Percentiles rank a stretch among this genome's conserved stretches.
phyloP scores from a whole-genome alignment of 129 eudicot species.

The Saposhnikovia divaricata region DNA sequence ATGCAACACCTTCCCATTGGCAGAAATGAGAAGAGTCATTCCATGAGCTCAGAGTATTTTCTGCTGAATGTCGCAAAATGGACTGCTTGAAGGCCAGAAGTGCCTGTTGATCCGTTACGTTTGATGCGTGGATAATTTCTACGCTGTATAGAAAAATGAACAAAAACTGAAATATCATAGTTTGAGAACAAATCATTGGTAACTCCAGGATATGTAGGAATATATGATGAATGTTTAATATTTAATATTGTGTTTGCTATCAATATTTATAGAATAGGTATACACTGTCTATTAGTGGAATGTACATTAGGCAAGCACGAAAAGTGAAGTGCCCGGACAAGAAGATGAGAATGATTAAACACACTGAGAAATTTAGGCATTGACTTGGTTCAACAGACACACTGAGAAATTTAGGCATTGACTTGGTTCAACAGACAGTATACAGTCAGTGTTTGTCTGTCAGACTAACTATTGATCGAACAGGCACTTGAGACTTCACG shows the following conservation, averaged over 20 bases:
- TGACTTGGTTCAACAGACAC: too few relatives aligned
- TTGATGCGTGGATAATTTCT: neutral
- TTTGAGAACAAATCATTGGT: too few relatives aligned
- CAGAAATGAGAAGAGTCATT: neutral
- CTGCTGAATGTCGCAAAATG: neutral
- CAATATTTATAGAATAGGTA: too few relatives aligned
- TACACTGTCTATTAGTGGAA: too few relatives aligned
- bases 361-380: neutral
- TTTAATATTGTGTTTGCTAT: too few relatives aligned
- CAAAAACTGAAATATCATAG: too few relatives aligned
- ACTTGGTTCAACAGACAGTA: neutral
- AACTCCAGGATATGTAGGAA: too few relatives aligned
- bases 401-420: too few relatives aligned
- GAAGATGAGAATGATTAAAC: neutral
- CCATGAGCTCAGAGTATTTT: neutral
- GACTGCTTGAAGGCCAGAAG: neutral
- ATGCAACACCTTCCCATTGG: constrained; percentile 1
- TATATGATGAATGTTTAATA: too few relatives aligned
- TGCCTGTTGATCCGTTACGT: neutral
- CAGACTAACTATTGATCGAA: too few relatives aligned
- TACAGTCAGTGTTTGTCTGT: too few relatives aligned
- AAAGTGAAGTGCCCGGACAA: neutral
- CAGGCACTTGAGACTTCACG: neutral
- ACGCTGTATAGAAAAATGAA: too few relatives aligned
- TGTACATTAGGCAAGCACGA: neutral